A percentile compares a stretch with the other conserved stretches of the same genome.
Conservation (phyloP, 1,139 yeast genomes). For the Debaryomyces fabryi region DNA sequence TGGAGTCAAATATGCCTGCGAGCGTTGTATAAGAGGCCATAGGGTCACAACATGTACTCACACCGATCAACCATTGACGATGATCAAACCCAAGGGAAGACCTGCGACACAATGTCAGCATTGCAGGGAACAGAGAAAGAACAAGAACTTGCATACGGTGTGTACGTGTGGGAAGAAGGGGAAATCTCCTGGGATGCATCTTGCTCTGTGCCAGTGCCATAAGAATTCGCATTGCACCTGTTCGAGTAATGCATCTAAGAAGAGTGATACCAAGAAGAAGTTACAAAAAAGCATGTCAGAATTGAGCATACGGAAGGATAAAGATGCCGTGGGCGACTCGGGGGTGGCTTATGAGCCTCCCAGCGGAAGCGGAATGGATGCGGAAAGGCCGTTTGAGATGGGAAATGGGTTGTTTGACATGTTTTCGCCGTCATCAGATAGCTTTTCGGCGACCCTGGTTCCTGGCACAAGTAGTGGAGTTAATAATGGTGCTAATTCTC, state of each 20-base stretch:
- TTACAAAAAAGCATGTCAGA: constrained; percentile 17
- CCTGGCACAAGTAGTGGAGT: neutral
- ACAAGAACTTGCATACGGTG: constrained; percentile 66
- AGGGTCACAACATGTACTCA: constrained; percentile 93
- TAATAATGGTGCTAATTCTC: neutral
- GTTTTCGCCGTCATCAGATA: constrained; percentile 20
- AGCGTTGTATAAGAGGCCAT: constrained; percentile 94
- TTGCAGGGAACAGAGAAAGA: constrained; percentile 78
- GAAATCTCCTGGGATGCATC: constrained; percentile 47
- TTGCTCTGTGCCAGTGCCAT: constrained; percentile 58
- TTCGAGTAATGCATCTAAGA: constrained; percentile 25
- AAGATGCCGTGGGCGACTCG: neutral
- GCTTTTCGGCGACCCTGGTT: constrained; percentile 9
- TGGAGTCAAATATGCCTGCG: constrained; percentile 95
- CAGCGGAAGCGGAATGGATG: constrained; percentile 31
- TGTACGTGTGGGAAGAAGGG: constrained; percentile 74
- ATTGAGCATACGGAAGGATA: neutral
- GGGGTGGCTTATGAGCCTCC: constrained; percentile 18
- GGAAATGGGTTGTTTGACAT: constrained; percentile 34
- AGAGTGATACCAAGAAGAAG: constrained; percentile 32
- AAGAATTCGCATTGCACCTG: constrained; percentile 63
- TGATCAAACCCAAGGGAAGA: constrained; percentile 95
- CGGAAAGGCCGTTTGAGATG: constrained; percentile 33
- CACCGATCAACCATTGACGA: constrained; percentile 84
- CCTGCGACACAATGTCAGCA: constrained; percentile 92